Conservation (phyloP, 2,329 filamentous ascomycete genomes). For the Escovopsis sp. region DNA sequence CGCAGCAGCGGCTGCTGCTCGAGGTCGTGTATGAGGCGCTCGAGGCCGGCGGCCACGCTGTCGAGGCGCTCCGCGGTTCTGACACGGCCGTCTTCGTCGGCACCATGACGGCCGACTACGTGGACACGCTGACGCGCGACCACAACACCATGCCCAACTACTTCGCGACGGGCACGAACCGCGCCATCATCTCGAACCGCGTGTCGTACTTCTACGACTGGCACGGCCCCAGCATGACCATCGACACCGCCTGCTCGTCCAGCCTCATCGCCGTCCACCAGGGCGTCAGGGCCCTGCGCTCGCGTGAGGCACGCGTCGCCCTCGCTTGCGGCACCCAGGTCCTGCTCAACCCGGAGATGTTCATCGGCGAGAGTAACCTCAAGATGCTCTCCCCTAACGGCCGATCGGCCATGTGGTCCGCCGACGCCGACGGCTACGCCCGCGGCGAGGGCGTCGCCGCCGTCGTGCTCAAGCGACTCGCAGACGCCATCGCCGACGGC, state of each 20-base stretch:
- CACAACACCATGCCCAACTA: slow-evolving; percentile 19
- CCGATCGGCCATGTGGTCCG: slow-evolving; percentile 23
- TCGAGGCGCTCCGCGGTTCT: slow-evolving; percentile 8
- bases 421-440: slow-evolving; percentile 31
- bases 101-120: slow-evolving; percentile 20
- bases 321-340: slow-evolving; percentile 18
- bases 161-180: slow-evolving; percentile 26
- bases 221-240: slow-evolving; percentile 28
- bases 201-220: slow-evolving; percentile 33
- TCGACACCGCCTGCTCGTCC: slow-evolving; percentile 37
- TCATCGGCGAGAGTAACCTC: slow-evolving; percentile 3
- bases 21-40: slow-evolving; percentile 26
- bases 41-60: slow-evolving; percentile 17
- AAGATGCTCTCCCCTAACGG: slow-evolving; percentile 10
- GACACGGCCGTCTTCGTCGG: slow-evolving; percentile 23
- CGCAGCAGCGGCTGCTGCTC: slow-evolving; percentile 12
- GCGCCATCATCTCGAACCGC: slow-evolving; percentile 26
- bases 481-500: slow-evolving; percentile 1
- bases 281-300: slow-evolving; percentile 12
- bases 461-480: slow-evolving; percentile 1
- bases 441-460: slow-evolving; percentile 24
- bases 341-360: slow-evolving; percentile 17
- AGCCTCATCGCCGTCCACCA: slow-evolving; percentile 30
- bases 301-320: slow-evolving; percentile 8
- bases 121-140: slow-evolving; percentile 15